Evolutionary conservation across 2,329 filamentous ascomycete species (phyloP), one percentile per base, ranked within the genome.

Genomic region (Endothia cerciana): DNA sequence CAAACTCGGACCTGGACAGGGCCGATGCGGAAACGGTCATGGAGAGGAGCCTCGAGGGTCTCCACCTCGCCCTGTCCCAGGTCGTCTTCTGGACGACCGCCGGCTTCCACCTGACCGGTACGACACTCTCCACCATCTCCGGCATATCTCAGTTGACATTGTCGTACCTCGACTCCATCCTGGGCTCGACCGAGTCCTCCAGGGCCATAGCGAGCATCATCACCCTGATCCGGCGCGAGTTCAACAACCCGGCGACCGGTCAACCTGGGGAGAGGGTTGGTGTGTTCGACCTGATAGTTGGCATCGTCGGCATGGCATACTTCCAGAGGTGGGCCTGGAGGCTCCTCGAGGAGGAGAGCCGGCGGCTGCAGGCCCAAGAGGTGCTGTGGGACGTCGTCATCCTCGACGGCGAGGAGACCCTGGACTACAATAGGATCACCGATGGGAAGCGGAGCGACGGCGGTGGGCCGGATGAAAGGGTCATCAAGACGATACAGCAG

Each of bases 181-280:
- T 90, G 36, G 88, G 88, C 17, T 88, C 86, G 2, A 90, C 88
- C n/a, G 88, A 91, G 73, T 89, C 87, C 2, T 90, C 88, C 1
- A 79, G 87, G 49, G 88, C 88, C 13, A 88, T 90, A 66, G 86
- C 87, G 2, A 88, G 87, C 73, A 90, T 91, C 71, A 83, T 90
- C 69, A 85, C 85, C 0, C 77, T 90, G 40, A 83, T 90, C 57
- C 82, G 86, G 38, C 82, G 87, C 65, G 88, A 90, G 73, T 89
- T 90, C 66, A 83, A 84, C 62, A 88, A 89, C 65, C 86, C 87
- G 0, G 82, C 85, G 10, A 89, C 87, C 0, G 87, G 87, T 5
- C 77, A 80, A 2, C 79, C 82, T 56, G 86, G 86, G 10, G 88
- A 90, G 72, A 82, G 79, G 56, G 85, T 90, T 28, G 83, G 87